Conservation (phyloP, 2,329 filamentous ascomycete genomes). For the Rutstroemia sp. region DNA sequence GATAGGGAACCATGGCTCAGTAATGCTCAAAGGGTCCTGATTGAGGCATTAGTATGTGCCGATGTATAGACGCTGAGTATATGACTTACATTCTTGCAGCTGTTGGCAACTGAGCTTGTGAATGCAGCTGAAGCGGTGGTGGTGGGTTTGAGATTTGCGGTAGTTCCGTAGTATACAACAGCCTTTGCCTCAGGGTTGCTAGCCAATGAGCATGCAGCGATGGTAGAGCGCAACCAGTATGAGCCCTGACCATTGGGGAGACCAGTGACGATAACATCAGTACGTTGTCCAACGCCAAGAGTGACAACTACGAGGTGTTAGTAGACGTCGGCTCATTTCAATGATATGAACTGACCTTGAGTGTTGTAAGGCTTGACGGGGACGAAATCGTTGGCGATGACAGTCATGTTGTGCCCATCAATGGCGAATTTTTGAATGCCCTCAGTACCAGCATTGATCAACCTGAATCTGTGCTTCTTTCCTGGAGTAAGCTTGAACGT, state of each 20-base stretch:
- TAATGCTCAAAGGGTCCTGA: neutral
- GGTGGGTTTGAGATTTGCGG: slow-evolving; percentile 4
- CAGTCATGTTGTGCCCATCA: slow-evolving; percentile 48
- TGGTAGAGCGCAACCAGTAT: slow-evolving; percentile 51
- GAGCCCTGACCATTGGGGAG: slow-evolving; percentile 31
- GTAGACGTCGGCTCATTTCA: neutral
- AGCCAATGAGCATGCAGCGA: slow-evolving; percentile 36
- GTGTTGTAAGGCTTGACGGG: slow-evolving; percentile 55
- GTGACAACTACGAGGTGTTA: slow-evolving; percentile 5
- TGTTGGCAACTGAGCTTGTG: slow-evolving; percentile 4
- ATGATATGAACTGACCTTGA: slow-evolving; percentile 38
- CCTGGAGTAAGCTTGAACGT: slow-evolving; percentile 33
- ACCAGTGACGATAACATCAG: slow-evolving; percentile 36
- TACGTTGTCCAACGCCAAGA: slow-evolving; percentile 36
- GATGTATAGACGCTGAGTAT: neutral
- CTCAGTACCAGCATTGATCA: slow-evolving; percentile 40
- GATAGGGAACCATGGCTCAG: slow-evolving; percentile 19
- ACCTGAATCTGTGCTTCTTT: slow-evolving; percentile 37
- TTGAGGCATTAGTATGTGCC: neutral
- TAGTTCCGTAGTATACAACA: slow-evolving; percentile 57
- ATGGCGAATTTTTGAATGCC: slow-evolving; percentile 38
- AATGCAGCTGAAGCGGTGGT: slow-evolving; percentile 17
- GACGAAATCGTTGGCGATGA: slow-evolving; percentile 56
- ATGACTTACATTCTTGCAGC: slow-evolving; percentile 15
- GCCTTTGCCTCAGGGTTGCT: slow-evolving; percentile 46